A percentile compares a stretch with the other conserved stretches of the same genome.
phyloP scores from a whole-genome alignment of 352 stramenopile species.

The Lagenidium giganteum region DNA sequence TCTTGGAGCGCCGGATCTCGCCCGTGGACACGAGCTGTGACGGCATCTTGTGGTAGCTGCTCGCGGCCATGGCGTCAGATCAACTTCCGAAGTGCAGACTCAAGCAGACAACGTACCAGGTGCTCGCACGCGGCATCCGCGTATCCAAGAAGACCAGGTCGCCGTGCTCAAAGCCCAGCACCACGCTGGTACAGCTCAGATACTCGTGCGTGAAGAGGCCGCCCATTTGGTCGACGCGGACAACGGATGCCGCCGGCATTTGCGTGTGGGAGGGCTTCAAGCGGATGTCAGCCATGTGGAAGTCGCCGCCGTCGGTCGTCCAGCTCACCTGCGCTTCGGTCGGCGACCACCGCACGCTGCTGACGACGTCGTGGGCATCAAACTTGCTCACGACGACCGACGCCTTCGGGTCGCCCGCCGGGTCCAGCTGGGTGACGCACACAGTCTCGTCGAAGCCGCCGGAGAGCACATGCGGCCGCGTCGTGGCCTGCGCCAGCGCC shows the following conservation, averaged over 20 bases:
- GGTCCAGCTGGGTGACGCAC: constrained; percentile 57
- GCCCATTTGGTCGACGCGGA: constrained; percentile 35
- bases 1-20: constrained; percentile 51
- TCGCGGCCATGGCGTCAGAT: not conserved
- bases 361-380: constrained; percentile 73
- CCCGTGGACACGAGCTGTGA: constrained; percentile 38
- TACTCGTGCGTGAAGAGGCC: constrained; percentile 77
- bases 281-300: constrained; percentile 58
- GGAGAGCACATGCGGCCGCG: constrained; percentile 7
- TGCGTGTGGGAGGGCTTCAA: constrained; percentile 21
- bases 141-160: constrained; percentile 57
- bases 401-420: constrained; percentile 26
- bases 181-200: constrained; percentile 37
- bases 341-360: constrained; percentile 68
- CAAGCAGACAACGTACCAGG: constrained; percentile 27
- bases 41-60: constrained; percentile 43
- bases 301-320: constrained; percentile 77
- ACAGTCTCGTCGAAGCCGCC: constrained; percentile 77
- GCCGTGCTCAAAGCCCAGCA: constrained; percentile 64
- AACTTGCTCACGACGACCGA: constrained; percentile 49
- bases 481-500: constrained; percentile 26
- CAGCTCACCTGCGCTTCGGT: constrained; percentile 49
- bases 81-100: not conserved
- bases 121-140: constrained; percentile 41
- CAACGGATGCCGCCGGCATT: constrained; percentile 8